These are phyloP conservation scores for Metschnikowia matae DNA, from an alignment of 805 yeast genomes.

Conservation along the genomic window DNA sequence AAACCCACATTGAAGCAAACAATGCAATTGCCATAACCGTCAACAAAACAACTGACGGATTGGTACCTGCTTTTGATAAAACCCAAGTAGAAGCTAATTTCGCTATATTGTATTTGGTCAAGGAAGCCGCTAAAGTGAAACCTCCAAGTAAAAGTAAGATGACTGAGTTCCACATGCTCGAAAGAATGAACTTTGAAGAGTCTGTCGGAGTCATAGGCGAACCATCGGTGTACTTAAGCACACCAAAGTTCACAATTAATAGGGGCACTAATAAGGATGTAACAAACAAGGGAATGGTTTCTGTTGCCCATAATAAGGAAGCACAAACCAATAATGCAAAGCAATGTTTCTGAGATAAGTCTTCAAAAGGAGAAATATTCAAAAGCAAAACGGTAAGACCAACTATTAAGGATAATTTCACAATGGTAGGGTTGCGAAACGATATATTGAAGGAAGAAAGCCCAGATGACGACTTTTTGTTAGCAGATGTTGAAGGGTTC, in stretches of 20 bases:
- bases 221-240: conserved; percentile 49
- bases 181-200: conserved; percentile 43
- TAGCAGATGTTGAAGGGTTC: background rate
- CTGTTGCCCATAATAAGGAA: conserved; percentile 50
- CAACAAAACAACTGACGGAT: conserved; percentile 44
- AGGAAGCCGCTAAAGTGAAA: conserved; percentile 51
- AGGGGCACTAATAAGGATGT: conserved; percentile 49
- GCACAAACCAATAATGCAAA: conserved; percentile 60
- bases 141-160: conserved; percentile 51
- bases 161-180: conserved; percentile 53
- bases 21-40: conserved; percentile 50
- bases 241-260: conserved; percentile 43
- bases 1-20: conserved; percentile 55
- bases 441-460: conserved; percentile 15
- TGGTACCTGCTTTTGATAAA: conserved; percentile 47
- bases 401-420: conserved; percentile 47
- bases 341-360: conserved; percentile 64
- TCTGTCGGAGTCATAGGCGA: conserved; percentile 39
- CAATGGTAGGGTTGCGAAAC: conserved; percentile 24
- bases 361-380: conserved; percentile 55
- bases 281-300: conserved; percentile 48
- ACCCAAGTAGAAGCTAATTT: conserved; percentile 48
- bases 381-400: conserved; percentile 51
- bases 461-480: conserved; percentile 11
- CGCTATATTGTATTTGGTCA: conserved; percentile 51